Base-by-base conservation (phyloP, 352 stramenopile species). In the Aphanomyces stellatus region DNA sequence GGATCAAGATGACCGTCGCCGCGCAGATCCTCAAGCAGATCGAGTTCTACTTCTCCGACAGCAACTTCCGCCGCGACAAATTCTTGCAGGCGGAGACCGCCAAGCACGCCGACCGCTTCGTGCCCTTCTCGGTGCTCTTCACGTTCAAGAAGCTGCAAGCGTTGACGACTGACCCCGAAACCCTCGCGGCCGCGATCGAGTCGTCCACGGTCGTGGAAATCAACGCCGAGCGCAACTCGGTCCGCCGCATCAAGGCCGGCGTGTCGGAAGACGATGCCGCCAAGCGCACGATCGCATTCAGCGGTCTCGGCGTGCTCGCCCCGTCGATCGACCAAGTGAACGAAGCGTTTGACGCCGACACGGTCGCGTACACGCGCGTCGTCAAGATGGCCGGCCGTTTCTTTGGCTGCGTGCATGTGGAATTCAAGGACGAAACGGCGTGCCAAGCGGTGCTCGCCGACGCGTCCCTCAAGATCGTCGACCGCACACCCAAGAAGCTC, bases 31-130 rank as follows among this genome's bases (percentile, higher is more conserved):
- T 90, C 75, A 88, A 93, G 76, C 88, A 96, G 80, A 81, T 96
- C 48, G 89, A 96, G 80, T 96, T 96, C 74, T 97, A 96, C 82
- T 96, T 97, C 78, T 90, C 79, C 43, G 88, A 96, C 75, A 92
- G 84, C 75, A 97, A 97, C 74, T 95, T 96, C 69, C 87, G 89
- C 59, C 89, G 88, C 62, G 89, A 97, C 73, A 85, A 88, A 64
- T 96, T 96, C 76, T 74, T 96, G 71, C 76, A 85, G 41, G 81
- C 88, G 42, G 82, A 92, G 71, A 91, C 85, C 62, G 91, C 85
- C 73, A 92, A 92, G 72, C 72, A 87, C 31, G 75, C 87, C 6
- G 85, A 85, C 42, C 87, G 87, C 61, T 96, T 91, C 64, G 76
- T 96, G 55, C 85, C 85, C 3, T 90, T 96, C 73, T 78, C 69